phyloP scores from a whole-genome alignment of 2,329 filamentous ascomycete genomes.

The Beauveria scarabaeidicola region DNA sequence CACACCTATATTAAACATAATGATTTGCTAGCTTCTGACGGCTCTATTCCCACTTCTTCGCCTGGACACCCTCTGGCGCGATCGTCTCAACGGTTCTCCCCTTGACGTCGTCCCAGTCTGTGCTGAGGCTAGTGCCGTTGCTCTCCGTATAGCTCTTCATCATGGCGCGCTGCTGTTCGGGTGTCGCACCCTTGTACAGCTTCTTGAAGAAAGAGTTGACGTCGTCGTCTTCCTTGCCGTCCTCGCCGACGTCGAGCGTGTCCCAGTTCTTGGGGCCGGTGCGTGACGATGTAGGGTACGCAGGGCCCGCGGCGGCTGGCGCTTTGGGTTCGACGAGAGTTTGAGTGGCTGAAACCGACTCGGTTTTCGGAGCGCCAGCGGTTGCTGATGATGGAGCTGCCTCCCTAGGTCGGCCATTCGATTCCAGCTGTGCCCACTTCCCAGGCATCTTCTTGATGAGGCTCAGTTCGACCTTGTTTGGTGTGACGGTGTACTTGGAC shows the following conservation, averaged over 20 bases:
- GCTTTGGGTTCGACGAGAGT: background rate
- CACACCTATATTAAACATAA: background rate
- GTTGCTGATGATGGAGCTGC: background rate
- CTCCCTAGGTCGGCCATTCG: conserved; percentile 12
- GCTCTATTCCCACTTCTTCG: conserved; percentile 54
- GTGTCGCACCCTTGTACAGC: conserved; percentile 66
- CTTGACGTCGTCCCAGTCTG: conserved; percentile 79
- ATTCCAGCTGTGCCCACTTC: conserved; percentile 51
- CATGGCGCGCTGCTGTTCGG: conserved; percentile 85
- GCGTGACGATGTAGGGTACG: conserved; percentile 81
- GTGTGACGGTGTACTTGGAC: conserved; percentile 57
- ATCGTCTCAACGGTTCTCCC: conserved; percentile 60
- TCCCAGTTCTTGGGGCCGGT: conserved; percentile 90
- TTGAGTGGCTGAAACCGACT: conserved; percentile 1
- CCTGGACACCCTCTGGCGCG: conserved; percentile 70
- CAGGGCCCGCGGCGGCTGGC: conserved; percentile 28
- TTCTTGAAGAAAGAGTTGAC: conserved; percentile 85
- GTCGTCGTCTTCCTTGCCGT: conserved; percentile 48
- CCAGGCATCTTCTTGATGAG: conserved; percentile 59
- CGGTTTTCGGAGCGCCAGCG: background rate
- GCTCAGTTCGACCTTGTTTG: conserved; percentile 71
- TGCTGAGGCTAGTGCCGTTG: conserved; percentile 86
- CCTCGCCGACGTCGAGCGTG: conserved; percentile 45
- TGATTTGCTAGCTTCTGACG: background rate
- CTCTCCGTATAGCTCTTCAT: conserved; percentile 95